Base-by-base conservation (phyloP, 2,329 filamentous ascomycete species). In the Colletotrichum gigasporum region DNA sequence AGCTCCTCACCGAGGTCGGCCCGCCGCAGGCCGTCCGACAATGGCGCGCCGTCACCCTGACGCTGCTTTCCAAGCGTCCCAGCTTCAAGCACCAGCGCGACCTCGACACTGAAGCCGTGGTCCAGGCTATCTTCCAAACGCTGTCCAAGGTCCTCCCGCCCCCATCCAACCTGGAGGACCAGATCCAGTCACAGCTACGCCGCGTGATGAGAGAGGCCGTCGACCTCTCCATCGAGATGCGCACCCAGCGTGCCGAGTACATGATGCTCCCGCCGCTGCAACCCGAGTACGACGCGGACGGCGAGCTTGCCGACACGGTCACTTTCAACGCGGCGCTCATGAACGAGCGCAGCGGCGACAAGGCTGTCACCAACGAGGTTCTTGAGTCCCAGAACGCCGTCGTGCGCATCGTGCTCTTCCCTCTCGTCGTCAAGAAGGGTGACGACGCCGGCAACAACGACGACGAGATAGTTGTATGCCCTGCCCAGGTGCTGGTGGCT, bases 201-300 rank as follows among this genome's bases (percentile, higher is more conserved):
- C 93, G 92, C 70, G 94, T 99, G 53, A 89, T 99, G 79, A 89
- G 89, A 69, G 88, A 95, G 66, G 96, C 96, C 1, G 96, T 97
- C 51, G 91, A 92, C 63, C 87, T 99, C 10, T 94, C 94, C 1
- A 90, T 99, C 69, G 94, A 97, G 80, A 99, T 99, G 96, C 94
- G 96, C 75, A 96, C 91, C 14, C 96, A 99, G 77, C 90, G 93
- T 64, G 94, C 96, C 35, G 96, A 98, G 81, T 99, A 97, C 82
- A 96, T 97, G 82, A 99, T 99, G 95, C 89, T 98, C 16, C 95
- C 96, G 26, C 96, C 96, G 4, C 84, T 97, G 59, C 93, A 96
- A 77, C 96, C 96, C 20, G 94, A 97, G 77, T 98, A 97, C 78
- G 94, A 98, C 77, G 91, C 90, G 71, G 93, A 96, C 67, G 96